A percentile compares a stretch with the other conserved stretches of the same genome.
Evolutionary conservation across 345 rosid species (phyloP).

Genomic region (Pistacia vera): DNA sequence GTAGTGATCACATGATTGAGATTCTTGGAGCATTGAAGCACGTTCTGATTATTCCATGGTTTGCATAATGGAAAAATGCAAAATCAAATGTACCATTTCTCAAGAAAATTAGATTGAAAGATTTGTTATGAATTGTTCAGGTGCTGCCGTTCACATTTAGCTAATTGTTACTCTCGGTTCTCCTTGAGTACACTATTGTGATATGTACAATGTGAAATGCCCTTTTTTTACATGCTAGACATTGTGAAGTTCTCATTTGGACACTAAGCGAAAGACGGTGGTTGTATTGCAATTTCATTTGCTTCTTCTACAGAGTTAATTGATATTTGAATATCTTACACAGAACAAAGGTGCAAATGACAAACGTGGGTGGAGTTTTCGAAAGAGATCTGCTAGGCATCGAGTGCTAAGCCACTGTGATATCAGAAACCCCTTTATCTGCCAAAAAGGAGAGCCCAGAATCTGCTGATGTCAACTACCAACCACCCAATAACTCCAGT

Average conservation of each 20-base stretch:
- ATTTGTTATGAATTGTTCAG: not conserved
- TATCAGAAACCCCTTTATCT: conserved; percentile 46
- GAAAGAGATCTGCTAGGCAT: conserved; percentile 65
- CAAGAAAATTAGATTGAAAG: not conserved
- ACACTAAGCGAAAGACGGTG: not conserved
- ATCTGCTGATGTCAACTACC: conserved; percentile 37
- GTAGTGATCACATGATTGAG: not conserved
- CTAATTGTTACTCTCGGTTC: not conserved
- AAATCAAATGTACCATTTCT: not conserved
- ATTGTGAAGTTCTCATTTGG: not conserved
- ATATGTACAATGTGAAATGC: not conserved
- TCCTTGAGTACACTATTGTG: not conserved
- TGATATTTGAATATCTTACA: conserved; percentile 20
- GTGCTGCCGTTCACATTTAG: not conserved
- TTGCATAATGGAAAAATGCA: not conserved
- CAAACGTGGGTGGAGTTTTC: conserved; percentile 68
- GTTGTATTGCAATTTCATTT: not conserved
- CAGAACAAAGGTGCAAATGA: conserved; percentile 52
- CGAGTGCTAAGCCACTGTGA: conserved; percentile 59
- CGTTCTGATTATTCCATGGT: not conserved
- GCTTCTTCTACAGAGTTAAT: conserved; percentile 3
- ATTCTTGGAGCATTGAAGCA: conserved; percentile 9
- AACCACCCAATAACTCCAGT: conserved; percentile 24
- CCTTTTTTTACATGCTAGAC: not conserved
- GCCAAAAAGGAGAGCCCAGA: conserved; percentile 44